Evolutionary conservation across 768 basidiomycete genomes (phyloP).

Genomic region (Hydnomerulius pinastri): DNA sequence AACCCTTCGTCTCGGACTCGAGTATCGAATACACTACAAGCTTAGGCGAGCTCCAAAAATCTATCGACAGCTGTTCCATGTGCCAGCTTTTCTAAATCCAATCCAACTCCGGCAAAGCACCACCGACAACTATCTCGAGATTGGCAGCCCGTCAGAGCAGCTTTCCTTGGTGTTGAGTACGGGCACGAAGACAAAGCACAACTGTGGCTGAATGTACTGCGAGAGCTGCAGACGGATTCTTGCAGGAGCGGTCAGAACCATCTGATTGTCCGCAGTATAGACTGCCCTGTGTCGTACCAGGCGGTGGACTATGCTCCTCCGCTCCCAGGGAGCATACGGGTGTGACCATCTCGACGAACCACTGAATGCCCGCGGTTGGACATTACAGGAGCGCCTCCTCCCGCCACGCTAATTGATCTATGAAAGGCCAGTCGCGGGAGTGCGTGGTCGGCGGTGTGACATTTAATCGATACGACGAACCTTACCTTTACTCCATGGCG

Average conservation of each 20-base stretch:
- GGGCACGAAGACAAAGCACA: background rate
- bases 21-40: background rate
- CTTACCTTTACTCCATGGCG: background rate
- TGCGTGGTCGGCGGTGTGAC: background rate
- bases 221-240: background rate
- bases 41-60: background rate
- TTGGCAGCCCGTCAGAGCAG: background rate
- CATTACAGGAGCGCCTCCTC: conserved; percentile 2
- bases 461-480: background rate
- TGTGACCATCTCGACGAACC: background rate
- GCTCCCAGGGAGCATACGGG: background rate
- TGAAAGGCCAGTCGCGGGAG: background rate
- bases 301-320: background rate
- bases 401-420: background rate
- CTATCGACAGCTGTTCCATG: background rate
- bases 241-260: background rate
- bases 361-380: background rate
- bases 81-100: background rate
- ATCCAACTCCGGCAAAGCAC: background rate
- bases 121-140: background rate
- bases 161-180: background rate
- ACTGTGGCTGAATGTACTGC: background rate
- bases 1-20: background rate
- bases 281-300: background rate
- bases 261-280: background rate